phyloP scores from a whole-genome alignment of 768 basidiomycete species.

The Podaxis sp. region DNA sequence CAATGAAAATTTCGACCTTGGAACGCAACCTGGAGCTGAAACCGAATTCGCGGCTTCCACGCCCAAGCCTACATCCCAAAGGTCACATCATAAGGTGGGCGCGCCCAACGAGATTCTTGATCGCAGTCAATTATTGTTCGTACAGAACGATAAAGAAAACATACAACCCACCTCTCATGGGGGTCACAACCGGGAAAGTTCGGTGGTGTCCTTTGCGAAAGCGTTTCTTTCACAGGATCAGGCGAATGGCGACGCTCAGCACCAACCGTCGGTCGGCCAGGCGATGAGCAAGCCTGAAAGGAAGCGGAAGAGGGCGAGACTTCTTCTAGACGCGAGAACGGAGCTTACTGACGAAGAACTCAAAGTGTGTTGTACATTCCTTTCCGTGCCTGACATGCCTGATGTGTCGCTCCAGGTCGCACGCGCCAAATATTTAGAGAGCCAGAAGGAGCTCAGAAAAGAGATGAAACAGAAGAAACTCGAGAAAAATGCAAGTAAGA shows the following conservation, averaged over 20 bases:
- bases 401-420: constrained; percentile 40
- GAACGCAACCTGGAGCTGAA: not conserved
- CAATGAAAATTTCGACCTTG: not conserved
- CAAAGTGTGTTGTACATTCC: constrained; percentile 41
- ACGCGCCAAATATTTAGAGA: constrained; percentile 64
- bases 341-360: constrained; percentile 84
- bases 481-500: constrained; percentile 51
- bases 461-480: constrained; percentile 49
- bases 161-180: not conserved
- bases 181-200: constrained; percentile 17
- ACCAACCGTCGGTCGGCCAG: constrained; percentile 28
- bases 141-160: not conserved
- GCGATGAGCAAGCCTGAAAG: constrained; percentile 21
- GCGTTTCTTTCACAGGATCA: constrained; percentile 40
- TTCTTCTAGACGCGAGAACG: constrained; percentile 68
- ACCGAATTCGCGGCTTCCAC: not conserved
- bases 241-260: constrained; percentile 15
- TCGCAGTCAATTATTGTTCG: not conserved
- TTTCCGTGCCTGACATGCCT: not conserved
- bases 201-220: constrained; percentile 37
- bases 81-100: not conserved
- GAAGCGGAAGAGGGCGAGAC: constrained; percentile 48
- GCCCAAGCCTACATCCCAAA: not conserved
- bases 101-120: not conserved
- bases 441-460: constrained; percentile 52